Evolutionary conservation across 495 filamentous ascomycete species (phyloP).

Genomic region (Hapsidospora chrysogenum): DNA sequence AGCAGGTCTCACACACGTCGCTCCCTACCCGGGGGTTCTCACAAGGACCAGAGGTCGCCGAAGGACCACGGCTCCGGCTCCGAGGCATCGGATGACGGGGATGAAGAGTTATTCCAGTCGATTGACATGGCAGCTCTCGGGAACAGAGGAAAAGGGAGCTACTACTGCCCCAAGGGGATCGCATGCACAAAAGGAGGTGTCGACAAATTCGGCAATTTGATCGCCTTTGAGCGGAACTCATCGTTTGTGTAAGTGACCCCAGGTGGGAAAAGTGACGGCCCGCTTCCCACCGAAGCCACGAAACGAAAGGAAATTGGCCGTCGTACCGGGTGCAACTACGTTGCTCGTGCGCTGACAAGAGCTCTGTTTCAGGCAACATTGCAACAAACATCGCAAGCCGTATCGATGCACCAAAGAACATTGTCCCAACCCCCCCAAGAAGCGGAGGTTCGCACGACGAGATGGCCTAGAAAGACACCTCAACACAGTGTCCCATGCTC

Average conservation of each 20-base stretch:
- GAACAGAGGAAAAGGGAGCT: constrained; percentile 1
- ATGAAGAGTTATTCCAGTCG: background rate
- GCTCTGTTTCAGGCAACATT: constrained; percentile 4
- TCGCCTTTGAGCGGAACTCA: constrained; percentile 1
- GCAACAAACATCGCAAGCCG: constrained; percentile 3
- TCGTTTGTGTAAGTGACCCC: constrained; percentile 2
- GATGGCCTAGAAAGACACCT: constrained; percentile 2
- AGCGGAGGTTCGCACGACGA: constrained; percentile 1
- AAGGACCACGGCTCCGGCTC: background rate
- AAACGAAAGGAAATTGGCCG: no score
- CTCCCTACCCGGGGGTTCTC: no score
- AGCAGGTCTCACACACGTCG: no score
- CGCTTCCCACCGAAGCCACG: no score
- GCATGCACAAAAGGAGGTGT: background rate
- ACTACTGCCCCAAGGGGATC: constrained; percentile 1
- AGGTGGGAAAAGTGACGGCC: no score
- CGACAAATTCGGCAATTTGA: background rate
- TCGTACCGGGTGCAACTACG: no score
- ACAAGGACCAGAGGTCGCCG: background rate
- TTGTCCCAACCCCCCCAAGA: constrained; percentile 2
- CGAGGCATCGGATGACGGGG: background rate
- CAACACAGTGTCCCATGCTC: no score
- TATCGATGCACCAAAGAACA: background rate
- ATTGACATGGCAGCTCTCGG: constrained; percentile 1
- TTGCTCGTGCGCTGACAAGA: no score